These are phyloP conservation scores for Myriosclerotinia curreyana DNA, from an alignment of 2,329 filamentous ascomycete genomes.

Conservation along the genomic window DNA sequence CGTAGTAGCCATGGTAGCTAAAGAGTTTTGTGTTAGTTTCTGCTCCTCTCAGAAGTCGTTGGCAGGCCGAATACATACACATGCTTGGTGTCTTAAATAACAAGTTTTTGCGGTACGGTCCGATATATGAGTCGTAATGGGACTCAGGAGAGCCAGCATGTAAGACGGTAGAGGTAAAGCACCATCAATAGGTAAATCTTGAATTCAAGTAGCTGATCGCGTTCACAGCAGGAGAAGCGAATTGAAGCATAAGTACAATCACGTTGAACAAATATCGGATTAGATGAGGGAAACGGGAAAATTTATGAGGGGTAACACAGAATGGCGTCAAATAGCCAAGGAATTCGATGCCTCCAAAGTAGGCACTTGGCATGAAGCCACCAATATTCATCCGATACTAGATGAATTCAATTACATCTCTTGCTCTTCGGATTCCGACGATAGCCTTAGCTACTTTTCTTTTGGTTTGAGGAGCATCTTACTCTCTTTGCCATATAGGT, in stretches of 20 bases:
- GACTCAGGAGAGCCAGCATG: background rate
- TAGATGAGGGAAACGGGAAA: background rate
- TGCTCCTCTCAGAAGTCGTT: background rate
- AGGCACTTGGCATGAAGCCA: background rate
- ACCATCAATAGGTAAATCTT: background rate
- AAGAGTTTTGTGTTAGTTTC: background rate
- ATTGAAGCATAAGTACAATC: background rate
- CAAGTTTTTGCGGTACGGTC: background rate
- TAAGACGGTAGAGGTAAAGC: background rate
- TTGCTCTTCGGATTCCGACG: background rate
- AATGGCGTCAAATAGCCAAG: background rate
- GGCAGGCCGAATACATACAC: background rate
- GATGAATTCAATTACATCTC: background rate
- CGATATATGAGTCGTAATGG: background rate
- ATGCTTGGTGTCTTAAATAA: background rate
- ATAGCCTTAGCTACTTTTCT: background rate
- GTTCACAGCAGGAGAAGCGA: background rate
- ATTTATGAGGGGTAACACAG: constrained; percentile 1
- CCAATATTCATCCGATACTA: background rate
- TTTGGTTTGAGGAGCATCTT: background rate
- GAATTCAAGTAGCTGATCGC: background rate
- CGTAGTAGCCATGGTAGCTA: constrained; percentile 11
- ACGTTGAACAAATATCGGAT: background rate
- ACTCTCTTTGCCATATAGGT: background rate
- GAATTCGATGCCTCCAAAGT: background rate